phyloP scores from a whole-genome alignment of 225 moss, liverwort and hornwort species.

The Pleurozium schreberi region DNA sequence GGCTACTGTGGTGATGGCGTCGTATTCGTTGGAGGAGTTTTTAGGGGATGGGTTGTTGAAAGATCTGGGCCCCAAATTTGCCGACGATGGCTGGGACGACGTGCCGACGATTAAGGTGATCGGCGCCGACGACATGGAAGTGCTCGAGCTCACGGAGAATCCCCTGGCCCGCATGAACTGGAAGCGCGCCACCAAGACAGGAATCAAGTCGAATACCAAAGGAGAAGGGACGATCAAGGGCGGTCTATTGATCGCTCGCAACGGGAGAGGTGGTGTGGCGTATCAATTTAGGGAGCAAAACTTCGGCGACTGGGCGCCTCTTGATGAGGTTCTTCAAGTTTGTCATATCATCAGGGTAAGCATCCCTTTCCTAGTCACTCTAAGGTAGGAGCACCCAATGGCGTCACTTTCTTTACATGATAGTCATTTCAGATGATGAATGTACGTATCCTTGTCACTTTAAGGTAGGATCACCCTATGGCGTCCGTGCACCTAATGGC shows the following conservation, averaged over 20 bases:
- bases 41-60: slow-evolving; percentile 57
- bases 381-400: no score
- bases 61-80: slow-evolving; percentile 30
- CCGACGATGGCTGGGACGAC: slow-evolving; percentile 88
- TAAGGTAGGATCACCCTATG: no score
- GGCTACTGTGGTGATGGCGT: slow-evolving; percentile 13
- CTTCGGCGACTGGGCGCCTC: slow-evolving; percentile 46
- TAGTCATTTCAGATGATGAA: no score
- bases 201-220: slow-evolving; percentile 31
- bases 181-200: slow-evolving; percentile 59
- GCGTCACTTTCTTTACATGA: no score
- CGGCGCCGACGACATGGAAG: slow-evolving; percentile 72
- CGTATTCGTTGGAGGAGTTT: slow-evolving; percentile 62
- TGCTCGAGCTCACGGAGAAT: slow-evolving; percentile 60
- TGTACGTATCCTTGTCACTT: no score
- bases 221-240: slow-evolving; percentile 83
- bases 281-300: slow-evolving; percentile 68
- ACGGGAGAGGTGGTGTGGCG: slow-evolving; percentile 55
- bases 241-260: slow-evolving; percentile 58
- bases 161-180: slow-evolving; percentile 50
- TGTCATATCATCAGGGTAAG: slow-evolving; percentile 24
- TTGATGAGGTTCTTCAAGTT: slow-evolving; percentile 44
- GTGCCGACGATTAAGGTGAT: slow-evolving; percentile 93
- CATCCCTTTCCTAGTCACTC: background rate
- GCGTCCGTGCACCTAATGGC: no score